phyloP scores from a whole-genome alignment of 129 eudicot species.

The Tanacetum coccineum region DNA sequence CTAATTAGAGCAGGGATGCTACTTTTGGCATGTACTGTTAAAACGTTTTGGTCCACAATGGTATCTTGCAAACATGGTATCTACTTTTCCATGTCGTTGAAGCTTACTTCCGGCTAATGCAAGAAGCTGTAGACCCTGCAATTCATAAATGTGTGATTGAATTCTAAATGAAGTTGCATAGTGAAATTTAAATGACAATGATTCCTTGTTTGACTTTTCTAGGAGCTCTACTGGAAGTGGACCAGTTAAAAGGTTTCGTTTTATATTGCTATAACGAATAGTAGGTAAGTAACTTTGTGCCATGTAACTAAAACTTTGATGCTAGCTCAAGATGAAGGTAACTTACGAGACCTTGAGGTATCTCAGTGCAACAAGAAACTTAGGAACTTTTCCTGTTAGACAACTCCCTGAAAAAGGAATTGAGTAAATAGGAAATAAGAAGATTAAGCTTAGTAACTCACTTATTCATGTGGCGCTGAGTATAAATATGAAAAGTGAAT shows the following conservation, averaged over 20 bases:
- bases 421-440: neutral
- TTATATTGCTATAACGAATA: slow-evolving; percentile 31
- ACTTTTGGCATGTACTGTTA: too few species aligned
- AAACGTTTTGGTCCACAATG: too few species aligned
- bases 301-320: neutral
- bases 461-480: too few species aligned
- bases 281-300: neutral
- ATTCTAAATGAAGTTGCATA: too few species aligned
- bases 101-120: too few species aligned
- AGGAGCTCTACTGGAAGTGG: slow-evolving; percentile 40
- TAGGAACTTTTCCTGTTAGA: slow-evolving; percentile 50
- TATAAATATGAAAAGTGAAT: too few species aligned
- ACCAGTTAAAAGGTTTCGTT: slow-evolving; percentile 50
- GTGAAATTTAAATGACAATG: slow-evolving; percentile 26
- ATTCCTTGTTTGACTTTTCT: slow-evolving; percentile 33
- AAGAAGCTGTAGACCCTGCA: too few species aligned
- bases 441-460: too few species aligned
- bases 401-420: slow-evolving; percentile 40
- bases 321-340: neutral
- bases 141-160: too few species aligned
- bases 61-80: too few species aligned
- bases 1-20: too few species aligned
- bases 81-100: too few species aligned
- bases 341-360: slow-evolving; percentile 46
- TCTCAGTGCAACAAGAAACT: slow-evolving; percentile 32